These are phyloP conservation scores for Prunella vulgaris DNA, from an alignment of 257 asterid genomes.

Conservation along the genomic window DNA sequence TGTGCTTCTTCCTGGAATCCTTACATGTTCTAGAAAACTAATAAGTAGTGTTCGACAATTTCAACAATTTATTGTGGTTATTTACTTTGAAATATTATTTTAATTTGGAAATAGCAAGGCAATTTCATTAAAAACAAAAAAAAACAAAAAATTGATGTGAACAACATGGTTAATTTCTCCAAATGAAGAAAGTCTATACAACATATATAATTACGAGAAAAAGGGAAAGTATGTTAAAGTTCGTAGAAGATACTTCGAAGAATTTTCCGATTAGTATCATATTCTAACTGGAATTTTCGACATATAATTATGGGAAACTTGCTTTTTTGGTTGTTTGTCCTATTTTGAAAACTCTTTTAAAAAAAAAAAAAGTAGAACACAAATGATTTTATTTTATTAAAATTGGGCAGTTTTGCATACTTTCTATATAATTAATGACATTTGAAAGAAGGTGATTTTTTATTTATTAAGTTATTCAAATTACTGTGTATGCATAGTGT, in stretches of 20 bases:
- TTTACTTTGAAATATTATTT: no score
- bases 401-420: no score
- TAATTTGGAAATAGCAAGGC: neutral
- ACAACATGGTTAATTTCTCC: neutral
- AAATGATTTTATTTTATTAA: no score
- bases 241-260: neutral
- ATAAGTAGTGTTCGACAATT: neutral
- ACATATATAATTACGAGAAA: no score
- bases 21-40: neutral
- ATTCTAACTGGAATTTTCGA: neutral
- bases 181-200: neutral
- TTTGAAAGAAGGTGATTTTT: no score
- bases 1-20: neutral
- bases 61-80: neutral
- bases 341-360: no score
- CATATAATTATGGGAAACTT: neutral
- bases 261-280: neutral
- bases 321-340: no score
- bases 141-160: neutral
- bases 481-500: no score
- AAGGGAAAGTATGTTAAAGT: neutral
- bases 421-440: no score
- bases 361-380: no score
- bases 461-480: no score
- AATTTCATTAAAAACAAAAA: no score